Base-by-base conservation (phyloP, 2,329 filamentous ascomycete genomes). In the Hypoxylon sp. region DNA sequence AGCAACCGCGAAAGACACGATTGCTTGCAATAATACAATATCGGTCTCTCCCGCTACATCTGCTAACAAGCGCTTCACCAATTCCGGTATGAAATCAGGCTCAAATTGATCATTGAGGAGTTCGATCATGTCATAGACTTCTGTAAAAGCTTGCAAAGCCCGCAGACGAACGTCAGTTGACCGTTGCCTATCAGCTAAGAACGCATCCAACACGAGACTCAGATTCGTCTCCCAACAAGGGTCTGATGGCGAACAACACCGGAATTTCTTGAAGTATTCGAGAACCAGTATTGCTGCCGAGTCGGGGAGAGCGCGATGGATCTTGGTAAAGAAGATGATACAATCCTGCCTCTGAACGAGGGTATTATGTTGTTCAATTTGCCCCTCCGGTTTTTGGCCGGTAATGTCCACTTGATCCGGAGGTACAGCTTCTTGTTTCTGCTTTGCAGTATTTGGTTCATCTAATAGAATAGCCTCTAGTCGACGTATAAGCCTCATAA, bases 231-330 rank as follows among this genome's bases (percentile, higher is more conserved):
- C 84, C 91, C 91, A 94, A 34, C 87, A 81, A 48, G 84, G 78
- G 70, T 92, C 90, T 0, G 91, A 91, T 2, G 91, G 91, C 46
- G 90, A 90, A 71, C 91, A 91, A 71, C 88, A 89, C 47, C 90
- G 84, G 68, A 91, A 90, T 56, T 91, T 87, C 59, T 85, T 84
- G 68, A 90, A 91, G 74, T 92, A 88, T 46, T 88, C 85, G 45
- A 93, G 83, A 23, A 93, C 85, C 9, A 90, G 81, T 48, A 84
- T 85, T 1, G 86, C 89, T 7, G 88, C 86, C 3, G 86, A 85
- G 73, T 93, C 88, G 5, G 88, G 88, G 7, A 93, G 82, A 34
- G 87, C 83, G 14, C 81, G 79, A 58, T 90, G 86, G 14, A 92
- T 84, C 23, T 84, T 81, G 29, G 87, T 82, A 66, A 94, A 88